Evolutionary conservation across 257 asterid species (phyloP), one percentile per base, ranked within the genome.

Genomic region (Catharanthus roseus): DNA sequence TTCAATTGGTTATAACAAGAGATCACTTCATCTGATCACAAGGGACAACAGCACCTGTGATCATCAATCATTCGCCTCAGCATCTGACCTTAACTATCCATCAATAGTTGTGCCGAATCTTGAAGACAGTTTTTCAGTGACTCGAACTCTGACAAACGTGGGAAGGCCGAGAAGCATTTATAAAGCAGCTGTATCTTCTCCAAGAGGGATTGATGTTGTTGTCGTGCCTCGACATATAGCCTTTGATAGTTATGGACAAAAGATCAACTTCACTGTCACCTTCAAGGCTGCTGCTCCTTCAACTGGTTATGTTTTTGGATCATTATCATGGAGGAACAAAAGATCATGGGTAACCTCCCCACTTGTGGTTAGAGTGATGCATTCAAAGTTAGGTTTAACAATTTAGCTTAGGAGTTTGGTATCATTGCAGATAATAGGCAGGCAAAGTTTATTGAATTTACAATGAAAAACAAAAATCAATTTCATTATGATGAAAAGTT

Each of bases 31-130:
- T 23, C 81, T 89, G 77, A 86, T 93, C 78, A 93, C 96, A 10
- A 66, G 90, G 78, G 96, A 93, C 83, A 87, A 85, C 82, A 87
- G 88, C 82, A 89, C 89, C 12, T 93, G 98, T 49, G 76, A 74
- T 69, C 82, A 74, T 69, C 82, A 69, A 70, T 75, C 84, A 60
- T 74, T 81, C 65, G 21, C 82, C 4, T 68, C 92, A 50, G 79
- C 97, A 76, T 85, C 91, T 36, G 75, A 78, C 82, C 92, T 93
- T 31, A 93, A 93, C 83, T 93, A 90, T 71, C 96, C 97, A 1
- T 93, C 96, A 74, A 86, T 90, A 19, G 82, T 88, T 0, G 85
- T 90, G 33, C 92, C 95, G 1, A 78, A 84, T 75, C 88, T 90
- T 45, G 79, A 79, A 29, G 75, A 68, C 45, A 76, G 78, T 6